Conservation (phyloP, 2,329 filamentous ascomycete species). For the Fusarium marasasianum region DNA sequence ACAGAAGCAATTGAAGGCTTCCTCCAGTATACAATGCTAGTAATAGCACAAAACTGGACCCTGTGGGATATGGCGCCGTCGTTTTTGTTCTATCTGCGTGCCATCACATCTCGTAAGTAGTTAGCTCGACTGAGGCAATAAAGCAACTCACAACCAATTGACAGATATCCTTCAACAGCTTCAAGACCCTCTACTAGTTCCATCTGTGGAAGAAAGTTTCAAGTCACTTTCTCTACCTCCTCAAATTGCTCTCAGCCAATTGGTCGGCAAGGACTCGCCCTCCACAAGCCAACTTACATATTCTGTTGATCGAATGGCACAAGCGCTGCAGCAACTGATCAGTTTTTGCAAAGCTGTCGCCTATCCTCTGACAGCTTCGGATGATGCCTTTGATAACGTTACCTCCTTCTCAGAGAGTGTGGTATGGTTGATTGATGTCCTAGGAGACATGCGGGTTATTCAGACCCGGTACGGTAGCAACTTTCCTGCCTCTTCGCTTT, state of each 20-base stretch:
- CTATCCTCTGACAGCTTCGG: slow-evolving; percentile 50
- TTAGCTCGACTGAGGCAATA: background rate
- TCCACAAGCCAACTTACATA: slow-evolving; percentile 50
- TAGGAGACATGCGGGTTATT: slow-evolving; percentile 54
- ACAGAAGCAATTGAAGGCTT: slow-evolving; percentile 63
- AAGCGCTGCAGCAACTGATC: slow-evolving; percentile 58
- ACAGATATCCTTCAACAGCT: slow-evolving; percentile 49
- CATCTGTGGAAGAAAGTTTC: slow-evolving; percentile 42
- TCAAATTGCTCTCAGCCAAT: slow-evolving; percentile 48
- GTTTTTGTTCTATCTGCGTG: slow-evolving; percentile 59
- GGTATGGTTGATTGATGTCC: slow-evolving; percentile 61
- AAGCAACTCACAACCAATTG: background rate
- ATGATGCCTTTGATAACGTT: slow-evolving; percentile 44
- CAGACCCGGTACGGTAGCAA: slow-evolving; percentile 51
- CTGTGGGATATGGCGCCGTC: slow-evolving; percentile 60
- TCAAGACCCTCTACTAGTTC: slow-evolving; percentile 44
- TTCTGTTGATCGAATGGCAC: slow-evolving; percentile 50
- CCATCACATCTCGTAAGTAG: slow-evolving; percentile 57
- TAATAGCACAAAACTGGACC: slow-evolving; percentile 53
- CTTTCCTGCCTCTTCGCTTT: slow-evolving; percentile 45
- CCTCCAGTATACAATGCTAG: slow-evolving; percentile 59
- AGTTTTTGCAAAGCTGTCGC: slow-evolving; percentile 57
- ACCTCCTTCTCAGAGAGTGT: slow-evolving; percentile 52
- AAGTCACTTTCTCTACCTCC: slow-evolving; percentile 52
- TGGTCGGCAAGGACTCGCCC: slow-evolving; percentile 43